Conservation (phyloP, 164 flowering plant genomes). For the Stephania yunnanensis region DNA sequence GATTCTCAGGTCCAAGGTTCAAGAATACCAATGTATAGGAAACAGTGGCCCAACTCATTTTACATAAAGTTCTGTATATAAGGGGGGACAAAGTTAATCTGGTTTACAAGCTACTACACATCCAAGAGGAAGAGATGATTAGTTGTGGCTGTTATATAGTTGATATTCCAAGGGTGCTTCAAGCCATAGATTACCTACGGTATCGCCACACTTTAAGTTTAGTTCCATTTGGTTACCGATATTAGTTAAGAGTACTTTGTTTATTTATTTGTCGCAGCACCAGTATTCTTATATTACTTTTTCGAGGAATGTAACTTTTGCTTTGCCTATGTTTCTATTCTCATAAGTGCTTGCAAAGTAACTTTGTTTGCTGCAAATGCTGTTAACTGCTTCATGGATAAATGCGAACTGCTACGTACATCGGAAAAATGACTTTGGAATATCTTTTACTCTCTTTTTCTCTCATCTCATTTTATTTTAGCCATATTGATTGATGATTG, state of each 20-base stretch:
- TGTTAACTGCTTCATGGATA: slow-evolving; percentile 1
- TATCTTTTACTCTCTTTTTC: background rate
- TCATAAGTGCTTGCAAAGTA: background rate
- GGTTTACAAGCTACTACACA: slow-evolving; percentile 10
- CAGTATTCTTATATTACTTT: slow-evolving; percentile 4
- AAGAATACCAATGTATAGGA: slow-evolving; percentile 21
- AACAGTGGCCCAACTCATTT: slow-evolving; percentile 10
- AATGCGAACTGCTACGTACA: background rate
- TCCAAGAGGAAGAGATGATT: slow-evolving; percentile 5
- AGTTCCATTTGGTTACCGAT: slow-evolving; percentile 8
- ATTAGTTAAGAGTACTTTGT: slow-evolving; percentile 14
- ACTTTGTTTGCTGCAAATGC: background rate
- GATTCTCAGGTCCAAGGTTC: slow-evolving; percentile 9
- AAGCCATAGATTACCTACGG: slow-evolving; percentile 11
- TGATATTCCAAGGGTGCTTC: slow-evolving; percentile 12
- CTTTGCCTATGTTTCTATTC: slow-evolving; percentile 6
- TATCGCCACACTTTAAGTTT: slow-evolving; percentile 4
- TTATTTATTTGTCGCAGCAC: slow-evolving; percentile 11
- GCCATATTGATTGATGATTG: slow-evolving; percentile 1
- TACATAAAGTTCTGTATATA: slow-evolving; percentile 21
- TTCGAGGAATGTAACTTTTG: slow-evolving; percentile 12
- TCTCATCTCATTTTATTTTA: slow-evolving; percentile 1
- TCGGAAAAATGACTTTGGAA: background rate
- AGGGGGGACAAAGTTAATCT: slow-evolving; percentile 13
- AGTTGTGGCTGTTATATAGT: slow-evolving; percentile 5